phyloP scores from a whole-genome alignment of 352 stramenopile species.

The Globisporangium spinosum region DNA sequence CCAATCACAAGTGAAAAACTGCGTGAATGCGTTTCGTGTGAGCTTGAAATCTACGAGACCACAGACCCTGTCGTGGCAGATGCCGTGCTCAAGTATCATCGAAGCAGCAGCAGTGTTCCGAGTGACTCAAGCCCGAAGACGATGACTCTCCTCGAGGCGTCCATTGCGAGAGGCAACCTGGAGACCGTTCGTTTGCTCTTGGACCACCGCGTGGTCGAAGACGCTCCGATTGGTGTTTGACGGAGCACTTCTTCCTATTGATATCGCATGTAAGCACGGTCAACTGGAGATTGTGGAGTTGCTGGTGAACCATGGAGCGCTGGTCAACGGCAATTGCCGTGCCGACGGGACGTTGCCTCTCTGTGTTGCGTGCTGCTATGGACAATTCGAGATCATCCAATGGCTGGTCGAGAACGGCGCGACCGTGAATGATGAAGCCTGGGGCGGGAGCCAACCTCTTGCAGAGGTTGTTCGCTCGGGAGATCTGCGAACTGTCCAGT shows the following conservation, averaged over 20 bases:
- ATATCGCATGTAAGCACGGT: background rate
- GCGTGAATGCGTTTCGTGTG: background rate
- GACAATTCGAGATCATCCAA: too few species aligned
- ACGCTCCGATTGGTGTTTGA: background rate
- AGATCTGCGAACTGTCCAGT: too few species aligned
- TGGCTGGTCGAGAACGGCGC: too few species aligned
- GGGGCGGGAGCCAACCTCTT: too few species aligned
- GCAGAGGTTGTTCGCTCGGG: too few species aligned
- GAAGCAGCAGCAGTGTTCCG: background rate
- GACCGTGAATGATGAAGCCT: too few species aligned
- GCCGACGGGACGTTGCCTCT: too few species aligned
- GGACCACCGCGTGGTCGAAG: background rate
- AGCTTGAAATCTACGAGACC: background rate
- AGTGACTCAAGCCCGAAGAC: background rate
- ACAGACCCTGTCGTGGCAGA: background rate
- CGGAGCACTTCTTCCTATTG: background rate
- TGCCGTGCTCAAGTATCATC: background rate
- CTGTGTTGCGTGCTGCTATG: too few species aligned
- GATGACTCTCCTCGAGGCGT: background rate
- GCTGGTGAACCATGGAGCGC: too few species aligned
- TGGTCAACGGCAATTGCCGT: too few species aligned
- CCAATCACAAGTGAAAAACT: background rate
- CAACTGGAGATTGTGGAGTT: background rate
- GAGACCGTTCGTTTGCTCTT: background rate
- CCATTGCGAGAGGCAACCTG: background rate